Conservation (phyloP, 2,329 filamentous ascomycete genomes). For the Myriangium duriaei region DNA sequence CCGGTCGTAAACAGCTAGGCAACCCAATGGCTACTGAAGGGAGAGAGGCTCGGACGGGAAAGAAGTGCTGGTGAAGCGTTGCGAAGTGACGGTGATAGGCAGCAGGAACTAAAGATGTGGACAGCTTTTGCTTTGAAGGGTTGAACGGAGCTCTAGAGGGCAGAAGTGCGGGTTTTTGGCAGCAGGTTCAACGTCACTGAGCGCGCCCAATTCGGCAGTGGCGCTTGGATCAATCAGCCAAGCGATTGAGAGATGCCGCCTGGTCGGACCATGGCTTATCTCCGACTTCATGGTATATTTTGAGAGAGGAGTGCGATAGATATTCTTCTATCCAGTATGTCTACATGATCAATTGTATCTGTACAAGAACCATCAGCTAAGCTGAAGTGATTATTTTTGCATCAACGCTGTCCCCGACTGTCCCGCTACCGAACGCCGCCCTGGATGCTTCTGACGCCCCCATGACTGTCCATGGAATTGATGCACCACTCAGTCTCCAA, state of each 20-base stretch:
- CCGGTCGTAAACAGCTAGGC: too few relatives aligned
- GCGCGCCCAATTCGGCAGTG: not conserved
- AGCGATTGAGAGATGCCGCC: not conserved
- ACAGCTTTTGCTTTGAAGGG: not conserved
- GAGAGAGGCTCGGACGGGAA: too few relatives aligned
- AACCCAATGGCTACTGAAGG: too few relatives aligned
- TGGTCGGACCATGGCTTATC: not conserved
- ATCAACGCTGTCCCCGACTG: too few relatives aligned
- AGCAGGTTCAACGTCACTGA: not conserved
- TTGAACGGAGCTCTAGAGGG: not conserved
- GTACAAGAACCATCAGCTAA: too few relatives aligned
- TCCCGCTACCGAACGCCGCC: too few relatives aligned
- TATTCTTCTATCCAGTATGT: not conserved
- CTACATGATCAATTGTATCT: not conserved
- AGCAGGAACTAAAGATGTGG: not conserved
- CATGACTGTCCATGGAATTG: too few relatives aligned
- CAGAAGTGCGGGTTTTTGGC: not conserved
- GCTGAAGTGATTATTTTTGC: too few relatives aligned
- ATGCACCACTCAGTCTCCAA: too few relatives aligned
- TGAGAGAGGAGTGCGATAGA: not conserved
- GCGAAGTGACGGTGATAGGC: not conserved
- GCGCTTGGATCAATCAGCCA: too few relatives aligned
- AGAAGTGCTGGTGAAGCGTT: too few relatives aligned
- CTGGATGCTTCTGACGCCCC: too few relatives aligned
- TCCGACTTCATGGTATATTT: not conserved